Evolutionary conservation across 345 rosid genomes (phyloP), one percentile per base, ranked within the genome.

Genomic region (Noccaea bulbosa): DNA sequence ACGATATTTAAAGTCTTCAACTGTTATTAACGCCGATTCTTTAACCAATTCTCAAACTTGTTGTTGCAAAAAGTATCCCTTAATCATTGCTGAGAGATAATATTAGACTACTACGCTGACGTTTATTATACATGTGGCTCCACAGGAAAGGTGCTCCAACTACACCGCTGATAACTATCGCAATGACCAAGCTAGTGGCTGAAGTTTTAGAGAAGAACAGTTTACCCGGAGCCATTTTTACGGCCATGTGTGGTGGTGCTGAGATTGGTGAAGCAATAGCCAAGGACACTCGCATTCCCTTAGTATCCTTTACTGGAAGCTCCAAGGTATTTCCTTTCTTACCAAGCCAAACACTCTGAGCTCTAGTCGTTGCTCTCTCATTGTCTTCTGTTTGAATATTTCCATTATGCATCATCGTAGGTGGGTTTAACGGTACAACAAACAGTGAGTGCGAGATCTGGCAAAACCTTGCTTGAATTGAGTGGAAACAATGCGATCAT

Each of bases 131-230:
- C 35, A 6, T 38, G 44, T 53, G 63, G 10, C 14, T 47, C 61
- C 37, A 64, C 81, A 94, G 98, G 99, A 94, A 91, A 80, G 99
- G 98, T 74, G 97, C 99, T 64, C 96, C 98, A 53, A 91, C 95
- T 20, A 94, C 97, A 61, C 97, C 98, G 52, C 79, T 94, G 82
- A 75, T 94, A 51, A 94, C 99, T 53, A 83, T 94, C n/a, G 97
- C 98, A 75, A 83, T 86, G 85, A 88, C 98, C 50, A 94, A 83
- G 79, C 71, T 94, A 70, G 87, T 94, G 34, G 86, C 93, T 66
- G 89, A 73, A 54, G 99, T 94, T 63, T 64, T 94, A 22, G 96
- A 91, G 87, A 94, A 80, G 81, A 91, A 94, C 78, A 84, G 86
- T 64, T 80, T 94, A 45, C 96, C 99, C 1, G 85, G 89, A 80